phyloP scores from a whole-genome alignment of 192 early-diverging fungal species.

The Anaeromyces robustus region DNA sequence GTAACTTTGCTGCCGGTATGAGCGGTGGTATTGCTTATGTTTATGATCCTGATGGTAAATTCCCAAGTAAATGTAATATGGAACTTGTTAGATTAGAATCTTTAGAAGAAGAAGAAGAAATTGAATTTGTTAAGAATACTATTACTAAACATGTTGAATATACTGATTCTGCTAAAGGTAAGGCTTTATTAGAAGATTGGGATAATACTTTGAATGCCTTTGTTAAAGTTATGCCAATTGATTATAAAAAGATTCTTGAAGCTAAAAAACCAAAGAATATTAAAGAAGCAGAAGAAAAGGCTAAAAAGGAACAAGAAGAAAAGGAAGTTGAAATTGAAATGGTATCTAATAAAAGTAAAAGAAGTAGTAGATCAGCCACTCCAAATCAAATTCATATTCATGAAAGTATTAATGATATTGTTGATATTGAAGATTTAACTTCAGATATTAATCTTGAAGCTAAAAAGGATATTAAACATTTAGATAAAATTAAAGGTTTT shows the following conservation, averaged over 20 bases:
- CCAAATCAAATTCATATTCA: too few species aligned
- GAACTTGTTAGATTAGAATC: constrained; percentile 83
- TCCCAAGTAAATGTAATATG: constrained; percentile 61
- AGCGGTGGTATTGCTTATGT: constrained; percentile 93
- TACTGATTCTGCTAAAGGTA: constrained; percentile 69
- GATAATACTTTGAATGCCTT: constrained; percentile 56
- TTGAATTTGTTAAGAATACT: constrained; percentile 50
- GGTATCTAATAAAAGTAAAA: too few species aligned
- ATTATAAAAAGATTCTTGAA: constrained; percentile 76
- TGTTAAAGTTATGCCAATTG: constrained; percentile 84
- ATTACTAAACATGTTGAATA: constrained; percentile 66
- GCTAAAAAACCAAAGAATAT: constrained; percentile 39
- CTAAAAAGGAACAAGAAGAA: constrained; percentile 10
- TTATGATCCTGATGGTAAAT: constrained; percentile 47
- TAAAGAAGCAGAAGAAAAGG: constrained; percentile 16
- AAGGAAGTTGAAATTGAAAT: constrained; percentile 40
- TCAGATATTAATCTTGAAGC: constrained; percentile 56
- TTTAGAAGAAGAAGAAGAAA: constrained; percentile 59
- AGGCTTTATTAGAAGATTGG: constrained; percentile 52
- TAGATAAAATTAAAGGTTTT: constrained; percentile 95
- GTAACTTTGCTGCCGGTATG: constrained; percentile 99
- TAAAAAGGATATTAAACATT: constrained; percentile 41
- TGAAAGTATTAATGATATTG: background rate
- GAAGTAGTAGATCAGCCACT: too few species aligned
- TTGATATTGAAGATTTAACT: constrained; percentile 82